Base-by-base conservation (phyloP, 805 yeast species). In the Lachancea mirantina region DNA sequence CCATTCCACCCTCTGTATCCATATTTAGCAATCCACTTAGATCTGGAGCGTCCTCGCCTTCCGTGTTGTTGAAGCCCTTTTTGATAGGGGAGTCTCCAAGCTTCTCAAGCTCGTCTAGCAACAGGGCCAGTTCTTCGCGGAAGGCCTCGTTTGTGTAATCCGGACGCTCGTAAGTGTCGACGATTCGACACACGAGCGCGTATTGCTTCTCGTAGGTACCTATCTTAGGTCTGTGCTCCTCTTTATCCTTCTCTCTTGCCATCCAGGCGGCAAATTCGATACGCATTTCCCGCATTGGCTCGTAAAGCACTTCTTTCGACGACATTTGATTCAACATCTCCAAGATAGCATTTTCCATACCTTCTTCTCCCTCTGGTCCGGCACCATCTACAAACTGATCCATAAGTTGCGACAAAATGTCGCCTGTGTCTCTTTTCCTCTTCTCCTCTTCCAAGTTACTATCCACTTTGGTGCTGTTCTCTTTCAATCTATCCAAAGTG, bases 281-380 rank as follows among this genome's bases (percentile, higher is more conserved):
- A 42, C 78, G 74, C 53, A 88, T 67, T 39, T 85, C 95, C 49
- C 78, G 81, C 60, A 89, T 69, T 2, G 97, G 96, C 45, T 81
- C 94, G 51, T 84, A 88, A 23, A 89, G 66, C 14, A 88, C 82
- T 36, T 79, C 88, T 50, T 87, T 89, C 4, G 92, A 75, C 6
- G 92, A 74, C 54, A 89, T 68, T 52, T 87, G 89, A 41, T 76
- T 78, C 47, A 89, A 65, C 76, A 89, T 76, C 22, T 82, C 84
- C 29, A 84, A 59, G 38, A 74, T 72, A 16, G 78, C 64, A 58
- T 78, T 70, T 49, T 80, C 87, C 41, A 80, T 59, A 1, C 50
- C 65, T 7, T 45, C 58, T 14, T 42, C 54, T 26, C 43, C 40
- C 2, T 52, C 57, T 7, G 16, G 29, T 6, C 24, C 42, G 34